Percentiles rank a stretch among this genome's conserved stretches.
phyloP scores from a whole-genome alignment of 2,329 filamentous ascomycete genomes.

The Nectriaceae sp. region DNA sequence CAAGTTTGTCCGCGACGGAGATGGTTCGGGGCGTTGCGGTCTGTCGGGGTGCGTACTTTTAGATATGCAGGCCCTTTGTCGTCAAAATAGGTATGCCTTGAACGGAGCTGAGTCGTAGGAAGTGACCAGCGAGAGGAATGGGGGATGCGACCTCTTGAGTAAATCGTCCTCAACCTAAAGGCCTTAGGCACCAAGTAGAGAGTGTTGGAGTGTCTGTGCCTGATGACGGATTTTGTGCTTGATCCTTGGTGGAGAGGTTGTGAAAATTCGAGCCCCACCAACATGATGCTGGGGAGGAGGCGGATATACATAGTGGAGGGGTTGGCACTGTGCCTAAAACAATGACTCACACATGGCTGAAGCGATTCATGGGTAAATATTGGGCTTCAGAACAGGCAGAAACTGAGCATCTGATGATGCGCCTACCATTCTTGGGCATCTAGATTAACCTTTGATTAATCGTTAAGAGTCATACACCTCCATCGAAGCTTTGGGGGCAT shows the following conservation, averaged over 20 bases:
- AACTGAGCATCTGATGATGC: too few species aligned
- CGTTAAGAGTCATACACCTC: too few species aligned
- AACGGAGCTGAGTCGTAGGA: constrained; percentile 7
- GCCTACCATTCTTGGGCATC: too few species aligned
- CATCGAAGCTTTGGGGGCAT: too few species aligned
- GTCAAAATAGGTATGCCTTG: constrained; percentile 18
- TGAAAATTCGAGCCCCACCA: constrained; percentile 46
- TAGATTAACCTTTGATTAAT: too few species aligned
- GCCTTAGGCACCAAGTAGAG: constrained; percentile 27
- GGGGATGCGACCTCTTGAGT: constrained; percentile 6
- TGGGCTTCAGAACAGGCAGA: constrained; percentile 1
- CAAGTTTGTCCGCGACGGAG: constrained; percentile 13
- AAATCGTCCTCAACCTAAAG: constrained; percentile 6
- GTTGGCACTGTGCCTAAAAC: constrained; percentile 16
- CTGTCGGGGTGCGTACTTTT: constrained; percentile 14
- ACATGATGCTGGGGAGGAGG: constrained; percentile 31
- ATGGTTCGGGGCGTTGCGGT: constrained; percentile 10
- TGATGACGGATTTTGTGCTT: constrained; percentile 25
- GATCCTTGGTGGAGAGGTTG: constrained; percentile 32
- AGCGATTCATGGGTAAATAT: neutral
- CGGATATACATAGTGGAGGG: constrained; percentile 27
- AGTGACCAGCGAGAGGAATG: constrained; percentile 1
- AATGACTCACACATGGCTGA: neutral
- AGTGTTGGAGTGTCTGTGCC: constrained; percentile 21
- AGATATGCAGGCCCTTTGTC: constrained; percentile 12